Evolutionary conservation across 202 grass and related monocot species (phyloP), one percentile per base, ranked within the genome.

Genomic region (Zoysia matrella): DNA sequence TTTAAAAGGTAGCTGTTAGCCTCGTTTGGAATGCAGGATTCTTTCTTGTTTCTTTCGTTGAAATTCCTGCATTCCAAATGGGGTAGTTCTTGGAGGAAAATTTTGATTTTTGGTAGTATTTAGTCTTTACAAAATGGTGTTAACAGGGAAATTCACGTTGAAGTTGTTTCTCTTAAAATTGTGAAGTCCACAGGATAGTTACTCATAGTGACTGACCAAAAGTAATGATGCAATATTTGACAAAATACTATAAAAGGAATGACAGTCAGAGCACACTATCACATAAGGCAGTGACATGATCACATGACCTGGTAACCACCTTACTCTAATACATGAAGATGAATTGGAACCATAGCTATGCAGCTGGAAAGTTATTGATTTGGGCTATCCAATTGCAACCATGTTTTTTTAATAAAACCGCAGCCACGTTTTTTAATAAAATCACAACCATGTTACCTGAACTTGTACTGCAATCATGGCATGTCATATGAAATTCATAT

Each of bases 251-350:
- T 11, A 10, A 53, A 67, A 58, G 49, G 44, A 7, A 70, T 22
- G 18, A 42, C 10, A 75, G 42, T 11, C 8, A 13, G 64, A 67
- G 60, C 65, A 58, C 57, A 49, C 22, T 67, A 2, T 80, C 65
- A 58, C 49, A 49, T 60, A 41, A n/a, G 60, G 13, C 8, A 52
- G 2, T 60, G 11, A 11, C 49, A 80, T 67, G 36, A 68, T 22
- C 22, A 22, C 22, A 22, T 22, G 22, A 22, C 30, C 44, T 44
- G n/a, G 67, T 67, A 39, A 65, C 53, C 22, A 80, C 64, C 15
- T 57, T 60, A 80, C n/a, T 77, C 72, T 65, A 61, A 60, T 80
- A 67, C 18, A 48, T 49, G 16, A 57, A 68, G 22, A 83, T 75
- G 45, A 49, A 58, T 39, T 85, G 40, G 49, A 79, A 40, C 39